Evolutionary conservation across 2,329 filamentous ascomycete species (phyloP), one percentile per base, ranked within the genome.

Genomic region (Alternaria postmessia): DNA sequence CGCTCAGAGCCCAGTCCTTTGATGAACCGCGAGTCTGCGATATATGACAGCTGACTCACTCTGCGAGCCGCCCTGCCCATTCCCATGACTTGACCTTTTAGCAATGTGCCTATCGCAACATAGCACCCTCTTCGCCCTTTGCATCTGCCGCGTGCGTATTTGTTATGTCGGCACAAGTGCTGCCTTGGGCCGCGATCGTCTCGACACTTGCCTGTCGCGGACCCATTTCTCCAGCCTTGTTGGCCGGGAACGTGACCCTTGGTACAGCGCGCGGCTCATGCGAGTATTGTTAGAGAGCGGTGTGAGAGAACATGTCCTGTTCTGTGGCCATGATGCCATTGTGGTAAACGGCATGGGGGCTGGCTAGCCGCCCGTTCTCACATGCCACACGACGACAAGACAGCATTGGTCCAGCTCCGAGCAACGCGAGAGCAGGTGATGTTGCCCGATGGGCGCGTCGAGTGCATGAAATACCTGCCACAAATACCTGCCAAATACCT

Each of bases 101-200:
- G 49, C 56, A 59, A 48, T 53, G 32, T 52, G 49, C 55, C 44
- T 47, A 49, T 48, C 34, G 18, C n/a, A 14, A 1, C 14, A 34
- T 20, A 42, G 49, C 43, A 36, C 44, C 22, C 28, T 44, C 44
- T 28, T 11, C 38, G 18, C n/a, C 38, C 24, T 26, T 7, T 26
- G 8, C 28, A 38, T 43, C 34, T 53, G 57, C 57, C 38, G 51
- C 43, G 16, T 54, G 56, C 38, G 18, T 34, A 26, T 36, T 47
- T 53, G 57, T 57, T 43, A 46, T 60, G 52, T 49, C 61, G 53
- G 57, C 57, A 60, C 16, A 60, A 56, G 46, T 32, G 52, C 49
- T 60, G 57, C 52, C 51, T 63, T 54, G 46, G 61, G 57, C 46
- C 53, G 57, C 49, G 39, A 63, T 55, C 61, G 54, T 43, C 61